Conservation (phyloP, 805 yeast species). For the Kodamaea neixiangensis region DNA sequence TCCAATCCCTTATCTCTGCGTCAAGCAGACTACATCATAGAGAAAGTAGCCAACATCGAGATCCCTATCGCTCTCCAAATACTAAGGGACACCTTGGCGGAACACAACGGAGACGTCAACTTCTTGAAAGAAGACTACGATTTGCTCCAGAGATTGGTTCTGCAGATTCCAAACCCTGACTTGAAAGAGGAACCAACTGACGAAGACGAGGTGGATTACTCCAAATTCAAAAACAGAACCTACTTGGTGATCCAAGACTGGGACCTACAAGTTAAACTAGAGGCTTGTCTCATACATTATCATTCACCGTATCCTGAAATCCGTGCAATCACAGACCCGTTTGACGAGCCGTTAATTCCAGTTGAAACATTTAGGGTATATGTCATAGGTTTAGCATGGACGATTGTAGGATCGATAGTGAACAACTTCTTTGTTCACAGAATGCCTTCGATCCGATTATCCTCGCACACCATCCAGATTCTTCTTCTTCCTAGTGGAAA, state of each 20-base stretch:
- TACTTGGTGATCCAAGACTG: constrained; percentile 22
- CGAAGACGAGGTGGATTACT: neutral
- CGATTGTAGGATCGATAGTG: constrained; percentile 53
- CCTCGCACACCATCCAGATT: constrained; percentile 42
- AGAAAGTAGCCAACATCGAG: constrained; percentile 25
- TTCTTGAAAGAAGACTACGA: constrained; percentile 36
- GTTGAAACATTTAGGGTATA: constrained; percentile 59
- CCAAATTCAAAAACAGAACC: constrained; percentile 11
- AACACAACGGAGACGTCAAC: constrained; percentile 36
- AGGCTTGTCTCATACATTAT: constrained; percentile 44
- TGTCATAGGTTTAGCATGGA: constrained; percentile 52
- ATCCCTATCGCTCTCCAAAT: constrained; percentile 30
- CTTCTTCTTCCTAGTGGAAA: constrained; percentile 42
- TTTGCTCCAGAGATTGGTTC: constrained; percentile 30
- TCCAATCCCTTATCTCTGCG: constrained; percentile 3
- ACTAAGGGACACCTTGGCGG: constrained; percentile 37
- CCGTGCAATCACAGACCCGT: constrained; percentile 61
- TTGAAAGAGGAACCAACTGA: constrained; percentile 9
- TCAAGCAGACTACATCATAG: constrained; percentile 28
- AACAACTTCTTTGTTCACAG: constrained; percentile 60
- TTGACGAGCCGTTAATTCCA: constrained; percentile 51
- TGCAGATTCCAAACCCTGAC: constrained; percentile 9
- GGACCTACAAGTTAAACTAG: constrained; percentile 37
- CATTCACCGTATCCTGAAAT: constrained; percentile 68
- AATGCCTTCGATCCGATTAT: constrained; percentile 44